phyloP scores from a whole-genome alignment of 345 rosid species.

The Eucalyptus virginea region DNA sequence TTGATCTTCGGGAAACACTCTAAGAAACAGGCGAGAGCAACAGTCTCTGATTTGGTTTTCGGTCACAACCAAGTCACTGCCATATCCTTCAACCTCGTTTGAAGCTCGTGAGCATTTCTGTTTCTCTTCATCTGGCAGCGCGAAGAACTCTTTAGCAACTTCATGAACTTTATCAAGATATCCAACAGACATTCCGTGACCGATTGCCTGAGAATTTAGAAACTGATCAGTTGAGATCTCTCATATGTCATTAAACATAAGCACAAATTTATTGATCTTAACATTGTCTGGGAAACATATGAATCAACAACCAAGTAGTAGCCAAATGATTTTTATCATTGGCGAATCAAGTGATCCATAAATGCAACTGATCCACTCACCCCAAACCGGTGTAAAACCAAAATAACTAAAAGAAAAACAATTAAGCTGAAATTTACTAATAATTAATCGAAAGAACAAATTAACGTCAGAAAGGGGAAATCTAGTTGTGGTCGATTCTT shows the following conservation, averaged over 20 bases:
- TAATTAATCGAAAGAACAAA: not conserved
- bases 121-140: slow-evolving; percentile 28
- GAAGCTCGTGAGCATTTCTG: slow-evolving; percentile 14
- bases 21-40: slow-evolving; percentile 29
- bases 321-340: not conserved
- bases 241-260: not conserved
- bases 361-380: not conserved
- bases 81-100: slow-evolving; percentile 31
- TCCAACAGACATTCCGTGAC: slow-evolving; percentile 30
- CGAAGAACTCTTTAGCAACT: slow-evolving; percentile 23
- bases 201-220: slow-evolving; percentile 9
- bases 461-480: not conserved
- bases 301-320: not conserved
- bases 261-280: not conserved
- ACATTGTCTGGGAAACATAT: not conserved
- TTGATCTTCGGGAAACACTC: slow-evolving; percentile 23
- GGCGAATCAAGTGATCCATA: not conserved
- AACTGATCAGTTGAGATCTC: not conserved
- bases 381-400: not conserved
- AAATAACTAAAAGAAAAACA: not conserved
- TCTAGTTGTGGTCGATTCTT: not conserved
- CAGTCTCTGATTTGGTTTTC: slow-evolving; percentile 39
- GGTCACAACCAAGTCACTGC: slow-evolving; percentile 25
- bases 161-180: slow-evolving; percentile 25
- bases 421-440: not conserved